A percentile compares a stretch with the other conserved stretches of the same genome.
These are phyloP conservation scores for Trichoderma reesei DNA, from an alignment of 495 filamentous ascomycete genomes.

Conservation along the genomic window DNA sequence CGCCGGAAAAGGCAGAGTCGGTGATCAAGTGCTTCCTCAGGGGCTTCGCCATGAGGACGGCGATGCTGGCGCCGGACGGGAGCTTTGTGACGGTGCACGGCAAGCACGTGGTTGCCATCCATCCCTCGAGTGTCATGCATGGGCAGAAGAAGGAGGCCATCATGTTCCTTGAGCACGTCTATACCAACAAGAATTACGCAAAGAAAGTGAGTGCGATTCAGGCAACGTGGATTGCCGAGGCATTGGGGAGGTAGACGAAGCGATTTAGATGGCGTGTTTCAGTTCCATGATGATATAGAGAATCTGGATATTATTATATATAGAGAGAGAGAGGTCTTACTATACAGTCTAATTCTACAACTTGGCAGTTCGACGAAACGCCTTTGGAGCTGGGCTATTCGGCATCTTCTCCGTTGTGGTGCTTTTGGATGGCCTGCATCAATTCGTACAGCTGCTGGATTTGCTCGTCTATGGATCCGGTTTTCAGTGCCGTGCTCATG, in stretches of 20 bases:
- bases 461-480: conserved; percentile 94
- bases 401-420: background rate
- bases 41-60: conserved; percentile 76
- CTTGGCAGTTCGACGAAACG: background rate
- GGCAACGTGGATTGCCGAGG: conserved; percentile 76
- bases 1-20: conserved; percentile 41
- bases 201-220: conserved; percentile 80
- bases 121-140: conserved; percentile 77
- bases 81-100: conserved; percentile 78
- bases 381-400: background rate
- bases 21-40: conserved; percentile 74
- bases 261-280: background rate
- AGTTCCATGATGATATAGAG: background rate
- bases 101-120: conserved; percentile 78
- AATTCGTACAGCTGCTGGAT: conserved; percentile 88
- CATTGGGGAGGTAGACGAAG: conserved; percentile 30
- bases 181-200: conserved; percentile 84
- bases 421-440: conserved; percentile 70
- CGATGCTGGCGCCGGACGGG: conserved; percentile 70
- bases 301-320: background rate
- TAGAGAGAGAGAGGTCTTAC: background rate
- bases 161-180: conserved; percentile 93
- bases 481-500: no score
- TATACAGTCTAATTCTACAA: background rate
- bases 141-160: conserved; percentile 88